Evolutionary conservation across 306 rosid genomes (phyloP).

Genomic region (Alnus glutinosa): DNA sequence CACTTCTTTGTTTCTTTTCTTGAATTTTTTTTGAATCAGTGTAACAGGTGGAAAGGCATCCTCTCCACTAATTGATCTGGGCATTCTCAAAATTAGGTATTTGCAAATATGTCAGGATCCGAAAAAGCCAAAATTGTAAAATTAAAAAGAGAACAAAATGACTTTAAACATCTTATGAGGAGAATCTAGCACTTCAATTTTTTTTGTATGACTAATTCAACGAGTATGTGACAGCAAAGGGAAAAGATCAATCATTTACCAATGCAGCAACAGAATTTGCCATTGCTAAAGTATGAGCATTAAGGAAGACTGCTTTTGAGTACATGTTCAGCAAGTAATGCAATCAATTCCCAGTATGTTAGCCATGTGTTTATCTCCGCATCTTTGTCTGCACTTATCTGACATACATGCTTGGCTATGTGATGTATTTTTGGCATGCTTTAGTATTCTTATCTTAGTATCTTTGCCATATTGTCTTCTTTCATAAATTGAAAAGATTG

Average conservation of each 20-base stretch:
- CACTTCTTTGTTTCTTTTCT: neutral
- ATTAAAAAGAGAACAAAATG: neutral
- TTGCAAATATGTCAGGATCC: neutral
- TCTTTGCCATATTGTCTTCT: conserved; percentile 5
- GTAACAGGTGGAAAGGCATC: neutral
- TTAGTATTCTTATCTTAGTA: neutral
- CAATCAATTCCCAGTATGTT: neutral
- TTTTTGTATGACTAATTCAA: neutral
- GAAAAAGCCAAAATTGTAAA: neutral
- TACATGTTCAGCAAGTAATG: neutral
- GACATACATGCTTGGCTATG: neutral
- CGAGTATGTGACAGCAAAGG: neutral
- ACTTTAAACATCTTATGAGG: neutral
- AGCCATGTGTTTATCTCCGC: neutral
- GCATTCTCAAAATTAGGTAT: neutral
- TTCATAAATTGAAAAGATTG: neutral
- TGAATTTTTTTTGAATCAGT: neutral
- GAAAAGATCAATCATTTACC: neutral
- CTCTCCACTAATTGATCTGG: neutral
- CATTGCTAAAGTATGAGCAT: neutral
- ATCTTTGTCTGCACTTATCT: neutral
- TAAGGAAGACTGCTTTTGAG: neutral
- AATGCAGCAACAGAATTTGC: neutral
- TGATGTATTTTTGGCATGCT: neutral
- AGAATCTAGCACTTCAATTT: neutral